These are phyloP conservation scores for Colletotrichum aenigma DNA, from an alignment of 2,329 filamentous ascomycete genomes.

Conservation along the genomic window DNA sequence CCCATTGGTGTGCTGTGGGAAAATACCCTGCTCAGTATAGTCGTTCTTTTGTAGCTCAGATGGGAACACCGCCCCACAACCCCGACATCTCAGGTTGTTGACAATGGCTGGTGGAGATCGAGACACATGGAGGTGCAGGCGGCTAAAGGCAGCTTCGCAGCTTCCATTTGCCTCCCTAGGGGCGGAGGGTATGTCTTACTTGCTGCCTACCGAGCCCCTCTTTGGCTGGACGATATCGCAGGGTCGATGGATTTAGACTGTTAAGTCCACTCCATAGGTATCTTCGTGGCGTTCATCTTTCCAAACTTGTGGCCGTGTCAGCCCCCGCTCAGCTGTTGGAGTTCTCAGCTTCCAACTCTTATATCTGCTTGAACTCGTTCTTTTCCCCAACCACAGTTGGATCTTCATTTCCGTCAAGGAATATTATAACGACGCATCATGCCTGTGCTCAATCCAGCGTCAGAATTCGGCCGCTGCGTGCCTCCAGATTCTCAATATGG, in stretches of 20 bases:
- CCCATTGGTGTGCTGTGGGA: background rate
- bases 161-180: background rate
- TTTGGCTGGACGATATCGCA: background rate
- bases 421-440: slow-evolving; percentile 25
- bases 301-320: background rate
- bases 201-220: background rate
- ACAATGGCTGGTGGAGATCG: background rate
- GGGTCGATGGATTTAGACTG: background rate
- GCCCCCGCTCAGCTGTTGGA: background rate
- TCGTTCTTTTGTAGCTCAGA: background rate
- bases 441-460: slow-evolving; percentile 40
- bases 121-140: background rate
- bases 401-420: background rate
- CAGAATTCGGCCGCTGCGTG: slow-evolving; percentile 47
- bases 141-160: background rate
- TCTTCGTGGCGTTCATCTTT: background rate
- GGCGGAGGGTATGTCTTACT: background rate
- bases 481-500: slow-evolving; percentile 52
- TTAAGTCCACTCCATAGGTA: background rate
- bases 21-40: background rate
- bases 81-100: background rate
- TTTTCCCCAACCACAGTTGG: background rate
- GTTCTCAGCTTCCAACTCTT: background rate
- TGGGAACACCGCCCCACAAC: background rate
- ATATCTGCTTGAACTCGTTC: background rate